These are phyloP conservation scores for Lactifluus hygrophoroides DNA, from an alignment of 768 basidiomycete species.

Conservation along the genomic window DNA sequence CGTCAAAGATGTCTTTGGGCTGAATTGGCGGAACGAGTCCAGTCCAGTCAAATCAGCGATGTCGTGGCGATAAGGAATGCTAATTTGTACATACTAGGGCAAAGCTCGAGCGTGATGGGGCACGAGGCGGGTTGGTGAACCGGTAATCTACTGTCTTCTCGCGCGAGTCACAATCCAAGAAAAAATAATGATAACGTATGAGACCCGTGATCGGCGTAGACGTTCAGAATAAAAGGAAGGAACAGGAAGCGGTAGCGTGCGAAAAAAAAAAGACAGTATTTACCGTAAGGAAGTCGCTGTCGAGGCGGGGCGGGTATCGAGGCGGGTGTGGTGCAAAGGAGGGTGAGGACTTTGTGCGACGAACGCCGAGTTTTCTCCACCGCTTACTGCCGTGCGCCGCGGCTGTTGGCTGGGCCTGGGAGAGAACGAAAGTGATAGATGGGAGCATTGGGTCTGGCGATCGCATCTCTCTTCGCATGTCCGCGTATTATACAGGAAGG, in stretches of 20 bases:
- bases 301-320: constrained; percentile 18
- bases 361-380: neutral
- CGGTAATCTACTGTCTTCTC: constrained; percentile 20
- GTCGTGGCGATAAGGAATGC: neutral
- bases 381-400: neutral
- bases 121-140: constrained; percentile 6
- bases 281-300: constrained; percentile 18
- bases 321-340: constrained; percentile 14
- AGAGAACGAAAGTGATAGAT: constrained; percentile 19
- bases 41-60: neutral
- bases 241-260: neutral
- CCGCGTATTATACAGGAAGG: neutral
- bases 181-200: neutral
- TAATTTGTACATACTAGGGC: constrained; percentile 16
- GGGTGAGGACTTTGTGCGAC: constrained; percentile 9
- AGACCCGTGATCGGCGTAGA: neutral
- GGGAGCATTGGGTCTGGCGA: constrained; percentile 15
- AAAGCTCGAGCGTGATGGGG: constrained; percentile 18
- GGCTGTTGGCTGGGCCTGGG: neutral
- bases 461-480: constrained; percentile 7
- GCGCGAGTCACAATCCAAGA: neutral
- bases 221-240: neutral
- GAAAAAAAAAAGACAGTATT: neutral
- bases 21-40: neutral
- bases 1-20: constrained; percentile 19